Base-by-base conservation (phyloP, 306 rosid genomes). In the Leucaena leucocephala region DNA sequence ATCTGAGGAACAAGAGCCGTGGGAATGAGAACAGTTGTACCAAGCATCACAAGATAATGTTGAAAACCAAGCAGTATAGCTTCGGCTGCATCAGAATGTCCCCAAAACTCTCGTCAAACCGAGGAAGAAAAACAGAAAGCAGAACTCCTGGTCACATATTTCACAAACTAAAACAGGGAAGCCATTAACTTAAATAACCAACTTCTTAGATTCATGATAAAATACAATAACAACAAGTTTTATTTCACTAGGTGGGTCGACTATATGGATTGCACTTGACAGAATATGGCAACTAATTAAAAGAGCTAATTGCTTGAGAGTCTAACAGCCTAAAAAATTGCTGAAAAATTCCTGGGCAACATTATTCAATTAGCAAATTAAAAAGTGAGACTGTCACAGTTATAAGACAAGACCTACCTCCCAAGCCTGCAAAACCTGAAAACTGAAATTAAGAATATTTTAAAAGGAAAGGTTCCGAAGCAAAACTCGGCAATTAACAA, bases 31-130 rank as follows among this genome's bases (percentile, higher is more conserved):
- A 96, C 99, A 9, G 94, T 74, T 19, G 99, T 96, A 38, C 99
- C 98, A 38, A 96, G 91, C 99, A 96, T 96, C 91, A 96, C 99
- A 73, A 96, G 75, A 88, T 96, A 96, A 86, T 96, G 99, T 84
- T 96, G 99, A 80, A 93, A 96, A 68, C 99, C 99, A 82, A 96
- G 99, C 77, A 96, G 98, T 76, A 96, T 93, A 71, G 99, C 99
- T 85, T 93, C 98, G 12, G 98, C 99, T 96, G 98, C 90, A 93
- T 76, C 78, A 82, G 50, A 85, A 78, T 71, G 66, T 34, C 66
- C 71, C 74, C 80, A 75, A 78, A 81, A 69, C 40, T 80, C 67
- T 61, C 79, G 77, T 83, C 50, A 83, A 74, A 76, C 72, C 19
- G 73, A 73, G 42, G 45, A 83, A 63, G 55, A 40, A 72, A 71